Base-by-base conservation (phyloP, 2,329 filamentous ascomycete genomes). In the Botrytis aclada region DNA sequence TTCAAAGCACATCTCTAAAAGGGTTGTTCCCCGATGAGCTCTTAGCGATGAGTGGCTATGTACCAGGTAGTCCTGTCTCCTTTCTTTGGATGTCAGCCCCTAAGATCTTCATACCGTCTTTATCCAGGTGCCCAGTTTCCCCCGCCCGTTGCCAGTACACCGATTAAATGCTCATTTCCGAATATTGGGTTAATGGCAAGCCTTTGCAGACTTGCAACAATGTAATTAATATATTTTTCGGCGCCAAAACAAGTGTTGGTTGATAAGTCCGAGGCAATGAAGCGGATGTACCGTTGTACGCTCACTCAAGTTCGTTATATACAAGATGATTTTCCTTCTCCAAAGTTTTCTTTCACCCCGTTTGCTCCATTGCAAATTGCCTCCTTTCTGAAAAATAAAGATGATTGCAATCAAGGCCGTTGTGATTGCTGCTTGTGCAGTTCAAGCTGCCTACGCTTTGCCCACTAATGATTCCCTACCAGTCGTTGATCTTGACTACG, bases 401-500 rank as follows among this genome's bases (percentile, higher is more conserved):
- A 72, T 72, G 71, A 43, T 63, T 54, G 34, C 65, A 39, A 37
- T 58, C 58, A 70, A 62, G 39, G 43, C 43, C 34, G 8, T 70
- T 63, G 65, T 29, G 8, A 34, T 72, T 47, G 65, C 39, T 56
- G 51, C 66, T 34, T 37, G 25, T 54, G 51, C 63, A 61, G 25
- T 29, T 61, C 54, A 41, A 32, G 32, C 39, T 41, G 70, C 18
- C 22, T 72, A 34, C 34, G 65, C 71, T n/a, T 58, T 72, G 43
- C 65, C 71, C 25, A 63, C 56, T 18, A 70, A 70, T 18, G 45
- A 45, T 22, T 56, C 65, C 10, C 37, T 78, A 20, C 80, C 80
- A 20, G 73, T 74, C 45, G 77, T 81, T 34, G 79, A 81, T 73
- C 69, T 81, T 20, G 76, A 77, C 7, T 81, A 81, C 73, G 77